Percentiles rank a stretch among this genome's conserved stretches.
Evolutionary conservation across 164 flowering plant genomes (phyloP).

Genomic region (Kalanchoe fedtschenkoi): DNA sequence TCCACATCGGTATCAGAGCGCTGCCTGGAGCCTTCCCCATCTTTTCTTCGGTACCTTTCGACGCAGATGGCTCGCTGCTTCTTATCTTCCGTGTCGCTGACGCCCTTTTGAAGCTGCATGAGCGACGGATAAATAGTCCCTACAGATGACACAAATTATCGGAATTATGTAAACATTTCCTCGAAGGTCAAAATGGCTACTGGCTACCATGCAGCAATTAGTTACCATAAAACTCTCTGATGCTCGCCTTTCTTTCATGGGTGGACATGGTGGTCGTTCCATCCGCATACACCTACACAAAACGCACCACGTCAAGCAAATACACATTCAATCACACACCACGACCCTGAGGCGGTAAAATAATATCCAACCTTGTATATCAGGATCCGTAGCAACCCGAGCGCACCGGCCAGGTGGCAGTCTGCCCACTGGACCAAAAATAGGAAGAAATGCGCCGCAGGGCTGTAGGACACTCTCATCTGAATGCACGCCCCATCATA

Average conservation of each 20-base stretch:
- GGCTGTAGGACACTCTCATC: slow-evolving; percentile 94
- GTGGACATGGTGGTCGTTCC: slow-evolving; percentile 68
- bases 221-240: slow-evolving; percentile 70
- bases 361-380: slow-evolving; percentile 42
- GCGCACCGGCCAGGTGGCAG: slow-evolving; percentile 17
- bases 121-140: slow-evolving; percentile 84
- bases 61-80: slow-evolving; percentile 63
- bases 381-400: slow-evolving; percentile 59
- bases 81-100: slow-evolving; percentile 70
- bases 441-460: slow-evolving; percentile 47
- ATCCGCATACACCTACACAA: slow-evolving; percentile 54
- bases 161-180: background rate
- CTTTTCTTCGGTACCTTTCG: slow-evolving; percentile 67
- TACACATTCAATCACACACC: background rate
- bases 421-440: slow-evolving; percentile 6
- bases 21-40: slow-evolving; percentile 36
- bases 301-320: background rate
- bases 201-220: background rate
- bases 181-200: background rate
- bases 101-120: slow-evolving; percentile 73
- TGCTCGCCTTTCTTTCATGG: slow-evolving; percentile 72
- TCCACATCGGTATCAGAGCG: slow-evolving; percentile 55
- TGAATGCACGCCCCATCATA: slow-evolving; percentile 91
- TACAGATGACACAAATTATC: slow-evolving; percentile 15
- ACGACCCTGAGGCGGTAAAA: background rate